These are phyloP conservation scores for Oxytropis ochrocephala DNA, from an alignment of 306 rosid genomes.

Conservation along the genomic window DNA sequence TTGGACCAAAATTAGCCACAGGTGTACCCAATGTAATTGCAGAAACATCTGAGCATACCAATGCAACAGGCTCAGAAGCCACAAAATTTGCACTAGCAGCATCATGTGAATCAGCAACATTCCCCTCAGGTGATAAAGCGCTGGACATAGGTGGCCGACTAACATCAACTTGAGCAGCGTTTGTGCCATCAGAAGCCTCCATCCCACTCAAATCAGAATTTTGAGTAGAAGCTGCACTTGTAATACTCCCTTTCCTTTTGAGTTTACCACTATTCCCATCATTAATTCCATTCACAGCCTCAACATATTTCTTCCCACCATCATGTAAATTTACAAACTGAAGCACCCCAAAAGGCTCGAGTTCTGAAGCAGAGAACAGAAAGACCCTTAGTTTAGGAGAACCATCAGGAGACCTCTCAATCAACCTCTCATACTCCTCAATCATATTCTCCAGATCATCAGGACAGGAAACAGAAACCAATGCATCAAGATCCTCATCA, in stretches of 20 bases:
- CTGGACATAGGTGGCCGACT: slow-evolving; percentile 29
- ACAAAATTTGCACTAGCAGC: slow-evolving; percentile 35
- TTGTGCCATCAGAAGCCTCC: slow-evolving; percentile 47
- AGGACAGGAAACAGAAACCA: slow-evolving; percentile 78
- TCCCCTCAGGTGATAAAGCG: slow-evolving; percentile 34
- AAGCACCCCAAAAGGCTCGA: slow-evolving; percentile 45
- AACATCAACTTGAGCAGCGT: slow-evolving; percentile 44
- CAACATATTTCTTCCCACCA: slow-evolving; percentile 74
- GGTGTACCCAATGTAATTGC: slow-evolving; percentile 33
- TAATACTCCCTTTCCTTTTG: slow-evolving; percentile 54
- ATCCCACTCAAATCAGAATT: slow-evolving; percentile 75
- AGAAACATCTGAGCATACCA: slow-evolving; percentile 39
- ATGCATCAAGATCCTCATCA: slow-evolving; percentile 91
- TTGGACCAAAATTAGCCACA: slow-evolving; percentile 37
- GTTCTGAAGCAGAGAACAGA: slow-evolving; percentile 68
- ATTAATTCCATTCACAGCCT: slow-evolving; percentile 71
- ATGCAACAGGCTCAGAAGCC: slow-evolving; percentile 33
- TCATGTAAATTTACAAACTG: slow-evolving; percentile 48
- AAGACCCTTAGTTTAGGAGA: slow-evolving; percentile 77
- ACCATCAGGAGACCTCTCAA: slow-evolving; percentile 66
- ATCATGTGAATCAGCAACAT: slow-evolving; percentile 36
- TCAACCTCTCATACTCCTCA: slow-evolving; percentile 81
- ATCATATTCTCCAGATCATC: slow-evolving; percentile 96
- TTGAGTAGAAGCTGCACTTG: slow-evolving; percentile 73
- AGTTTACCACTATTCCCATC: slow-evolving; percentile 47